Evolutionary conservation across 2,329 filamentous ascomycete genomes (phyloP).

Genomic region (Fusarium musae): DNA sequence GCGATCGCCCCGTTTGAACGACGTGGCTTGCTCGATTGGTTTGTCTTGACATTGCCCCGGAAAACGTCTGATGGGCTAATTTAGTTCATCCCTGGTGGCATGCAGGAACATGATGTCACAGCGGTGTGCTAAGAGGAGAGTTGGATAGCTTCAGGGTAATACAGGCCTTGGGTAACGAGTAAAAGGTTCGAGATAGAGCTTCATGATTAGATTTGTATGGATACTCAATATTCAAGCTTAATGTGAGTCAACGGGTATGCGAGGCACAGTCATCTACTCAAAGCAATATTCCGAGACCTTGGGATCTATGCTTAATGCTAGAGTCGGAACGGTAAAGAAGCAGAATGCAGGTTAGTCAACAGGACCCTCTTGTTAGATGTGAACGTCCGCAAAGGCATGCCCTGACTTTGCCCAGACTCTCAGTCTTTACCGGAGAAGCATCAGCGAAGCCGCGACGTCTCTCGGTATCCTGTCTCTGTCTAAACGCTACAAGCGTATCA

Average conservation of each 20-base stretch:
- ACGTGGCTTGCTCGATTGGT: not conserved
- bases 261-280: not conserved
- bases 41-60: not conserved
- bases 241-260: not conserved
- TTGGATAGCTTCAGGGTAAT: not conserved
- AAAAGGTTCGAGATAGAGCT: not conserved
- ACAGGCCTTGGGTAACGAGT: not conserved
- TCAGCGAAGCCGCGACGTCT: not conserved
- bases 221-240: not conserved
- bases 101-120: conserved; percentile 7
- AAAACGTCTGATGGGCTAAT: not conserved
- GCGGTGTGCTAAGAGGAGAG: not conserved
- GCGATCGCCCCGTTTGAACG: not conserved
- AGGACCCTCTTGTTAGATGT: not conserved
- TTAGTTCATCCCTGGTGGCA: not conserved
- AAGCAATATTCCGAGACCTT: not conserved
- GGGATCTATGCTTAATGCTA: not conserved
- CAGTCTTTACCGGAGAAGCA: accelerated
- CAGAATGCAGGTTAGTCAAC: not conserved
- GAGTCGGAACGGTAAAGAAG: accelerated
- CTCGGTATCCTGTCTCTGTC: no score
- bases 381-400: accelerated
- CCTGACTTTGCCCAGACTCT: accelerated
- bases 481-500: no score
- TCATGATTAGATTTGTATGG: not conserved